phyloP scores from a whole-genome alignment of 169 alveolate genomes.

The Blepharisma undulans region DNA sequence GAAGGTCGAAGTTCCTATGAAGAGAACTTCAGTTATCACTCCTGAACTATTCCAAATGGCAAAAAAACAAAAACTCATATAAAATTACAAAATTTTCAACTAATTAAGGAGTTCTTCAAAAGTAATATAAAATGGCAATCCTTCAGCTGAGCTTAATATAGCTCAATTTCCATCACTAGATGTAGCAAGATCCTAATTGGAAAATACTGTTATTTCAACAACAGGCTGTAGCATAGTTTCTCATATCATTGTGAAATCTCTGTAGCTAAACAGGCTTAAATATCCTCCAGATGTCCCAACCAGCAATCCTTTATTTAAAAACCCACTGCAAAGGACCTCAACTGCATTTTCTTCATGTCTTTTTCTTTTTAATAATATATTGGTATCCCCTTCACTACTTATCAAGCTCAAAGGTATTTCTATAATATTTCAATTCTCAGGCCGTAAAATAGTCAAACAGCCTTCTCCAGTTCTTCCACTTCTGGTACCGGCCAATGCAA shows the following conservation, averaged over 20 bases:
- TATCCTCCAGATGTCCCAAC: background rate
- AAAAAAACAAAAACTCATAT: slow-evolving; percentile 1
- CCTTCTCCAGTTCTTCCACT: background rate
- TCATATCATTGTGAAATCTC: background rate
- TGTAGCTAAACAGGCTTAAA: background rate
- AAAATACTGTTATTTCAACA: background rate
- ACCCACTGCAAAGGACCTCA: background rate
- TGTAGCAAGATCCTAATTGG: background rate
- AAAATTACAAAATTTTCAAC: background rate
- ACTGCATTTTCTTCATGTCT: background rate
- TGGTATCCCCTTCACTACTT: background rate
- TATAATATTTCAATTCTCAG: background rate
- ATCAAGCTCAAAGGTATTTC: background rate
- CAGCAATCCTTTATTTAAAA: background rate
- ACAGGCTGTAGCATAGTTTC: background rate
- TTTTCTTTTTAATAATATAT: background rate
- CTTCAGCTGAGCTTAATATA: background rate
- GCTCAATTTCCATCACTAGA: background rate
- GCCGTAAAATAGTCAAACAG: background rate
- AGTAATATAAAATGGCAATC: background rate
- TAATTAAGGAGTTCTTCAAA: background rate
- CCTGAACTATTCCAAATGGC: slow-evolving; percentile 35
- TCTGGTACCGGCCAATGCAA: background rate
- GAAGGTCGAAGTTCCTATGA: background rate
- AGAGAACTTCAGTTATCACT: slow-evolving; percentile 25